phyloP scores from a whole-genome alignment of 805 yeast species.

The Metschnikowia lachancei region DNA sequence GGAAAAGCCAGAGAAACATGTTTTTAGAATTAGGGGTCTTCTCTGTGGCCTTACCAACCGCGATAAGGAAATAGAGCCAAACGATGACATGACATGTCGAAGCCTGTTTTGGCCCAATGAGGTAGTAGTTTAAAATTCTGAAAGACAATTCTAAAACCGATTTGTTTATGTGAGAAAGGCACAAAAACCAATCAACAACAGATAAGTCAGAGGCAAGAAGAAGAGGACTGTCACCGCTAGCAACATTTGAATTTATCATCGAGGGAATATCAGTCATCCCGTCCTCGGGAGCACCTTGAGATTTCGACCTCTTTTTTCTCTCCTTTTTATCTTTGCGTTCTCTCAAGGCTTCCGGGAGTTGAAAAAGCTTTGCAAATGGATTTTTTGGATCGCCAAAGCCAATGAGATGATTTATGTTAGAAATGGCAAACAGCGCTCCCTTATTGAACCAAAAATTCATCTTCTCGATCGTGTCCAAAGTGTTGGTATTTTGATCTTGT shows the following conservation, averaged over 20 bases:
- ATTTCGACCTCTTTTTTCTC: slow-evolving; percentile 47
- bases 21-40: slow-evolving; percentile 45
- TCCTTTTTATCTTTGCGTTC: slow-evolving; percentile 74
- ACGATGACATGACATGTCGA: slow-evolving; percentile 73
- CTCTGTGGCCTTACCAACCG: slow-evolving; percentile 56
- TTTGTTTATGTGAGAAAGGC: slow-evolving; percentile 54
- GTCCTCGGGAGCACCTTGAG: slow-evolving; percentile 16
- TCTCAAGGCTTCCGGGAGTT: slow-evolving; percentile 65
- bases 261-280: slow-evolving; percentile 18
- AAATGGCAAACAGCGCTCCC: slow-evolving; percentile 70
- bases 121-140: slow-evolving; percentile 62
- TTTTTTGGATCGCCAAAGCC: slow-evolving; percentile 76
- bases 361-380: slow-evolving; percentile 74
- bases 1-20: slow-evolving; percentile 50
- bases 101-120: slow-evolving; percentile 67
- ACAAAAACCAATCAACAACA: slow-evolving; percentile 52
- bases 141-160: slow-evolving; percentile 68
- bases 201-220: slow-evolving; percentile 36
- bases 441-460: slow-evolving; percentile 74
- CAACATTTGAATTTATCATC: slow-evolving; percentile 1
- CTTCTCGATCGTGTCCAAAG: slow-evolving; percentile 39
- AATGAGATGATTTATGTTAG: slow-evolving; percentile 69
- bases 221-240: slow-evolving; percentile 32
- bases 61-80: slow-evolving; percentile 69
- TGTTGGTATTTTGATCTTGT: slow-evolving; percentile 25